Evolutionary conservation across 352 stramenopile species (phyloP).

Genomic region (Pythium brachiatum): DNA sequence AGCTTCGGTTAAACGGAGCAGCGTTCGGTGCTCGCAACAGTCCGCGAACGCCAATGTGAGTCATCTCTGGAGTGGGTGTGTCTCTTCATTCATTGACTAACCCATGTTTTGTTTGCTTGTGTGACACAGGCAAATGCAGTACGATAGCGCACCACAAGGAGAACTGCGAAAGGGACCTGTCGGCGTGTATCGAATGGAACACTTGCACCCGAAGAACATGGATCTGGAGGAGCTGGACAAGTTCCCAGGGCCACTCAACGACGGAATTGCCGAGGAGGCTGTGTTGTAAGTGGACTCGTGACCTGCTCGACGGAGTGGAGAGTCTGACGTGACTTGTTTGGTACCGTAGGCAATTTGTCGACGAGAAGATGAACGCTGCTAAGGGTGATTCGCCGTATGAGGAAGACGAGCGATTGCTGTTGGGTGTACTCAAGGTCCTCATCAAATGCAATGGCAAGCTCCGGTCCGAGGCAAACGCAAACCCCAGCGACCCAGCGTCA

Average conservation of each 20-base stretch:
- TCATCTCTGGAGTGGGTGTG: background rate
- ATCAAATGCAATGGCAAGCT: slow-evolving; percentile 82
- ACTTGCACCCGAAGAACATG: slow-evolving; percentile 69
- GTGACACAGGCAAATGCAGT: slow-evolving; percentile 41
- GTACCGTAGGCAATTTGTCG: slow-evolving; percentile 45
- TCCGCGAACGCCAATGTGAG: slow-evolving; percentile 53
- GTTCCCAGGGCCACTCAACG: slow-evolving; percentile 76
- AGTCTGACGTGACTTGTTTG: background rate
- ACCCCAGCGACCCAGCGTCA: slow-evolving; percentile 52
- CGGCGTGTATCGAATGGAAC: slow-evolving; percentile 75
- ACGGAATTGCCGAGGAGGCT: slow-evolving; percentile 52
- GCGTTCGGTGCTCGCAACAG: slow-evolving; percentile 53
- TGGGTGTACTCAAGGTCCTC: slow-evolving; percentile 65
- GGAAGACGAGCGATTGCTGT: slow-evolving; percentile 69
- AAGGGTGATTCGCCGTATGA: slow-evolving; percentile 26
- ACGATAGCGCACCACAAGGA: slow-evolving; percentile 47
- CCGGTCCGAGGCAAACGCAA: slow-evolving; percentile 44
- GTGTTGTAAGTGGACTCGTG: background rate
- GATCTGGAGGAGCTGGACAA: slow-evolving; percentile 65
- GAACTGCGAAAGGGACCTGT: slow-evolving; percentile 82
- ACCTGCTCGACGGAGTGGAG: too few relatives aligned
- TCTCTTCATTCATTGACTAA: background rate
- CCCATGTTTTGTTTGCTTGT: background rate
- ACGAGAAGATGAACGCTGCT: slow-evolving; percentile 45
- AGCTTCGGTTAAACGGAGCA: slow-evolving; percentile 69